These are phyloP conservation scores for Starmerella geochares DNA, from an alignment of 805 yeast genomes.

Conservation along the genomic window DNA sequence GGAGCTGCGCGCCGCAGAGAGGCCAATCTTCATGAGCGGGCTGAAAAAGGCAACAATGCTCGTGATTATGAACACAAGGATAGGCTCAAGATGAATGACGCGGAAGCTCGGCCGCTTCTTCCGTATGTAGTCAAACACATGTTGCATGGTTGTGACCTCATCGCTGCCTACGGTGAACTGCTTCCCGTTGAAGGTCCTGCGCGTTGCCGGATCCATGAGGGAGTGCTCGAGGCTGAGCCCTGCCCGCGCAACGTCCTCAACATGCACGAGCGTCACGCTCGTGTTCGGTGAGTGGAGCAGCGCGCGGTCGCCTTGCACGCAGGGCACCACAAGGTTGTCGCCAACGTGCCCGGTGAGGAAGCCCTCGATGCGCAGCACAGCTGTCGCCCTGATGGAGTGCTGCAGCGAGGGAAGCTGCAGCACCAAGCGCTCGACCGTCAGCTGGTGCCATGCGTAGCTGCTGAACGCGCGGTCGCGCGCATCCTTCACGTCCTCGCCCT, in stretches of 20 bases:
- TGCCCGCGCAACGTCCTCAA: conserved; percentile 35
- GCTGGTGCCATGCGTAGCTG: conserved; percentile 28
- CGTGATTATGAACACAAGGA: conserved; percentile 21
- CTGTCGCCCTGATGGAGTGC: conserved; percentile 14
- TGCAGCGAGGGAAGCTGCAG: not conserved
- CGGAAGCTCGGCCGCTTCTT: conserved; percentile 14
- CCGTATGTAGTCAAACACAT: conserved; percentile 22
- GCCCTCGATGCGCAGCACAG: conserved; percentile 26
- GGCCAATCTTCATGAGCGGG: conserved; percentile 7
- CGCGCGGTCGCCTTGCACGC: conserved; percentile 20
- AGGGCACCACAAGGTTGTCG: conserved; percentile 26
- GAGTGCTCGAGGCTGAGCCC: conserved; percentile 34
- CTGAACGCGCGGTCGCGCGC: conserved; percentile 23
- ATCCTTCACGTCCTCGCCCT: not conserved
- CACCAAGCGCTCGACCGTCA: conserved; percentile 22
- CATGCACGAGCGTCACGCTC: conserved; percentile 29
- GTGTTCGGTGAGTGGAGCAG: conserved; percentile 24
- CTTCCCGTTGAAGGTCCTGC: conserved; percentile 10
- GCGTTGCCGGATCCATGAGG: conserved; percentile 24
- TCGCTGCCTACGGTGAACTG: conserved; percentile 22
- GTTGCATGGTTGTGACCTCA: conserved; percentile 24
- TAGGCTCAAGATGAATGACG: conserved; percentile 21
- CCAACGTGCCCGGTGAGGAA: conserved; percentile 27
- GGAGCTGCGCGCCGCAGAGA: not conserved
- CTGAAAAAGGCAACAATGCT: conserved; percentile 15